Percentiles rank a stretch among this genome's conserved stretches.
phyloP scores from a whole-genome alignment of 495 filamentous ascomycete genomes.

The Aspergillus haitiensis region DNA sequence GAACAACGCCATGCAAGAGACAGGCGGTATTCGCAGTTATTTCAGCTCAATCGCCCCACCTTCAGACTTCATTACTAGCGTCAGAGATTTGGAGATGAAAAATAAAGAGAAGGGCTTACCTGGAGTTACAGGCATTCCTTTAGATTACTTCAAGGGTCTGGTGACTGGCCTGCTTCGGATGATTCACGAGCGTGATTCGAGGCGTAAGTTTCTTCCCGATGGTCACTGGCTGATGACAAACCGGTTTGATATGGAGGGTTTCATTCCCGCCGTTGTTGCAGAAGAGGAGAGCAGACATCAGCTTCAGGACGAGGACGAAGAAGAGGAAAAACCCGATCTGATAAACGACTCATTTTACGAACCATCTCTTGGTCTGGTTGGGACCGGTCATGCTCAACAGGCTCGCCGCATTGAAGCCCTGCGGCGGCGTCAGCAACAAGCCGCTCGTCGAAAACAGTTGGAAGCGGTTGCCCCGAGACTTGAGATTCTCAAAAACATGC shows the following conservation, averaged over 20 bases:
- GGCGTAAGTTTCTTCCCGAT: constrained; percentile 75
- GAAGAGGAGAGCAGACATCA: constrained; percentile 83
- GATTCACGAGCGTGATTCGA: constrained; percentile 92
- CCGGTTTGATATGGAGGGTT: constrained; percentile 86
- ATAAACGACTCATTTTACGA: constrained; percentile 33
- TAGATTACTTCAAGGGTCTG: constrained; percentile 75
- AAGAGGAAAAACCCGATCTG: constrained; percentile 41
- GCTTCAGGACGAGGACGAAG: constrained; percentile 59
- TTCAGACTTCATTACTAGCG: constrained; percentile 27
- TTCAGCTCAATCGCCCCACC: constrained; percentile 43
- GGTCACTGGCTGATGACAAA: constrained; percentile 95
- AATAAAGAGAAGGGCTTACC: constrained; percentile 49
- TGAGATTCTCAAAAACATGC: constrained; percentile 93
- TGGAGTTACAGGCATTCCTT: constrained; percentile 67
- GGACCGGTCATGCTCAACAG: constrained; percentile 54
- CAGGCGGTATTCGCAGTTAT: constrained; percentile 55
- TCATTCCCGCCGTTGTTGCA: constrained; percentile 79
- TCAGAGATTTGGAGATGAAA: constrained; percentile 39
- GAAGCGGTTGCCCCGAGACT: constrained; percentile 78
- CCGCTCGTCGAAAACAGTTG: constrained; percentile 63
- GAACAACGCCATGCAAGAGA: constrained; percentile 46
- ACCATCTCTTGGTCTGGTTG: constrained; percentile 43
- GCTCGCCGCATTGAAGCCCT: constrained; percentile 53
- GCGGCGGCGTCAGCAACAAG: constrained; percentile 61
- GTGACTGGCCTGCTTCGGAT: constrained; percentile 81